These are phyloP conservation scores for Debaryomyces coudertii DNA, from an alignment of 1,139 yeast species.

Conservation along the genomic window DNA sequence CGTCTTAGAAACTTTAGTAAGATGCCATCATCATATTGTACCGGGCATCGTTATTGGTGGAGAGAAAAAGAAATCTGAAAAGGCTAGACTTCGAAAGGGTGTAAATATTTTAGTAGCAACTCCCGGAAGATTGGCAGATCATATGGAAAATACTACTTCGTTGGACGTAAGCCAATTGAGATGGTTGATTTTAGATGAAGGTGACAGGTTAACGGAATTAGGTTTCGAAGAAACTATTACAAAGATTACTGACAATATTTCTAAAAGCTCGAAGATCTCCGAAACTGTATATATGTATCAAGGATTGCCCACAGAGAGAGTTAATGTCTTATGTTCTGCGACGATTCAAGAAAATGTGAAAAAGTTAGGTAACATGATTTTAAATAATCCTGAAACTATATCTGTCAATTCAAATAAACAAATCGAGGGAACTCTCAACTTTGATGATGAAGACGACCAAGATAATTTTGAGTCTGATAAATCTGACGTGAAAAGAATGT, in stretches of 20 bases:
- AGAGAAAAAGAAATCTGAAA: conserved; percentile 89
- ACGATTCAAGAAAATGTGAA: conserved; percentile 83
- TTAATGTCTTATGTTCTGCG: conserved; percentile 90
- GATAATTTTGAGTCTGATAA: conserved; percentile 30
- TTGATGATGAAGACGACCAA: conserved; percentile 41
- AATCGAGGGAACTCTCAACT: conserved; percentile 40
- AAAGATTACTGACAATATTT: conserved; percentile 65
- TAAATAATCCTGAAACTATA: conserved; percentile 72
- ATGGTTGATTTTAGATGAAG: conserved; percentile 90
- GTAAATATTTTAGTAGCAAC: conserved; percentile 88
- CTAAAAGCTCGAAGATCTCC: conserved; percentile 44
- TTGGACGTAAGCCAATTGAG: conserved; percentile 73
- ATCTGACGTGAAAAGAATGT: conserved; percentile 3
- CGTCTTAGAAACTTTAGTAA: conserved; percentile 69
- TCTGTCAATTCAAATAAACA: conserved; percentile 29
- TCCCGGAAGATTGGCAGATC: conserved; percentile 91
- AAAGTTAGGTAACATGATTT: conserved; percentile 75
- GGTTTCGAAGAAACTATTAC: conserved; percentile 94
- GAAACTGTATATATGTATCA: conserved; percentile 47
- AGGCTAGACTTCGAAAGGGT: conserved; percentile 88
- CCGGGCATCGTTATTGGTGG: conserved; percentile 96
- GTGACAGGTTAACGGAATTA: conserved; percentile 90
- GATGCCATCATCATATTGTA: conserved; percentile 80
- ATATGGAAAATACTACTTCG: conserved; percentile 79
- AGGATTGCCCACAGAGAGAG: conserved; percentile 66